A percentile compares a stretch with the other conserved stretches of the same genome.
Evolutionary conservation across 495 filamentous ascomycete genomes (phyloP).

Genomic region (Clohesyomyces aquaticus): DNA sequence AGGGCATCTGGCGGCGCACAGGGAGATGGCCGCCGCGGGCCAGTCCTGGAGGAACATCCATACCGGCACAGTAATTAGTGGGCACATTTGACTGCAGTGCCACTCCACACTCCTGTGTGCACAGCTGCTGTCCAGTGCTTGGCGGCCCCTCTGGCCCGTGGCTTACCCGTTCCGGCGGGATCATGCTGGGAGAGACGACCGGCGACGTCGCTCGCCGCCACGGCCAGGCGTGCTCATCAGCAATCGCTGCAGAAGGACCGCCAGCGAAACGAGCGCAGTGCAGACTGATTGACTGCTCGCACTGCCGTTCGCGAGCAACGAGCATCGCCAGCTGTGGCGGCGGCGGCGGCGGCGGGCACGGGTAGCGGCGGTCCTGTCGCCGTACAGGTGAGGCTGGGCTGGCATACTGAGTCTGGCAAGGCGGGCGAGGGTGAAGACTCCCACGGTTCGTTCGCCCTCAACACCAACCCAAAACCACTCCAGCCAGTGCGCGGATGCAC

Average conservation of each 20-base stretch:
- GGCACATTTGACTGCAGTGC: too few species aligned
- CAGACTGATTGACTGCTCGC: too few species aligned
- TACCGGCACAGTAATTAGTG: too few species aligned
- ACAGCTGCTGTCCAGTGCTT: too few species aligned
- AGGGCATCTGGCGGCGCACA: background rate
- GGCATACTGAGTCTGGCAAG: too few species aligned
- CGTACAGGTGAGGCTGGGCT: conserved; percentile 1
- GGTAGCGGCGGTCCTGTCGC: background rate
- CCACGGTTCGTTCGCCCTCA: too few species aligned
- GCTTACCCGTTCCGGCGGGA: conserved; percentile 6
- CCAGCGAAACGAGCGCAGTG: background rate
- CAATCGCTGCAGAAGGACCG: background rate
- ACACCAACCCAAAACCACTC: too few species aligned
- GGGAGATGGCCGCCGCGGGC: background rate
- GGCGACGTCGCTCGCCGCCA: conserved; percentile 10
- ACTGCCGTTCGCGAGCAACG: background rate
- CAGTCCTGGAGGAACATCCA: background rate
- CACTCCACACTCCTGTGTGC: too few species aligned
- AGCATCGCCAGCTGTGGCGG: too few species aligned
- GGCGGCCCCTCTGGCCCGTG: background rate
- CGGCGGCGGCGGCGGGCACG: too few species aligned
- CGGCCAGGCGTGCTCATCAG: background rate
- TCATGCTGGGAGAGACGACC: conserved; percentile 21
- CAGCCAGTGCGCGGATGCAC: too few species aligned
- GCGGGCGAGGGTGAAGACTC: too few species aligned